phyloP scores from a whole-genome alignment of 495 filamentous ascomycete genomes.

The Cladorrhinum samala region DNA sequence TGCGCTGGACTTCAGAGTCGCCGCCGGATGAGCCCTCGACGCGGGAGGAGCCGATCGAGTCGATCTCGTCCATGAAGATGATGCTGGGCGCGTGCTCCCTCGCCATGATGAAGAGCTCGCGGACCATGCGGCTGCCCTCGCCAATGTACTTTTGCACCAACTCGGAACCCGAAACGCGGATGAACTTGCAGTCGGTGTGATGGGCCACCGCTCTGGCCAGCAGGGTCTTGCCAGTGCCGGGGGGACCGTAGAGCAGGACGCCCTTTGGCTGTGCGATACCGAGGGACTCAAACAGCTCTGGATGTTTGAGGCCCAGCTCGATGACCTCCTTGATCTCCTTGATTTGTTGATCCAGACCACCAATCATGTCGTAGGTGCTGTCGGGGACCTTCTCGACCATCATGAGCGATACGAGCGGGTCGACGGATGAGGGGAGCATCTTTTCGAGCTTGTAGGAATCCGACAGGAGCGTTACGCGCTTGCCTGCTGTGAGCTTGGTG shows the following conservation, averaged over 20 bases:
- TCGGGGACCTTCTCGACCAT: conserved; percentile 99
- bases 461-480: conserved; percentile 92
- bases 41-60: conserved; percentile 94
- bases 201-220: conserved; percentile 94
- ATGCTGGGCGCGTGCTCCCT: conserved; percentile 98
- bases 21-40: conserved; percentile 93
- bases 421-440: conserved; percentile 94
- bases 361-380: conserved; percentile 99
- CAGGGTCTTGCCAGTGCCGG: conserved; percentile 95
- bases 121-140: conserved; percentile 96
- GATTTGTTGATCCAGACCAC: conserved; percentile 97
- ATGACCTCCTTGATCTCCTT: conserved; percentile 99
- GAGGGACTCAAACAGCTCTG: conserved; percentile 96
- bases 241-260: conserved; percentile 93
- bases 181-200: conserved; percentile 98
- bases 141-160: conserved; percentile 99
- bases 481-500: conserved; percentile 90
- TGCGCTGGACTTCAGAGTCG: conserved; percentile 98
- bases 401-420: conserved; percentile 99
- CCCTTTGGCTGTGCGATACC: conserved; percentile 98
- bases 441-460: conserved; percentile 98
- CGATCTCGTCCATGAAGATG: conserved; percentile 99
- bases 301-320: conserved; percentile 96
- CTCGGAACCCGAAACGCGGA: conserved; percentile 91
- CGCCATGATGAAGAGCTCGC: conserved; percentile 98